These are phyloP conservation scores for Malassezia yamatoensis DNA, from an alignment of 1,284 basidiomycete genomes.

Conservation along the genomic window DNA sequence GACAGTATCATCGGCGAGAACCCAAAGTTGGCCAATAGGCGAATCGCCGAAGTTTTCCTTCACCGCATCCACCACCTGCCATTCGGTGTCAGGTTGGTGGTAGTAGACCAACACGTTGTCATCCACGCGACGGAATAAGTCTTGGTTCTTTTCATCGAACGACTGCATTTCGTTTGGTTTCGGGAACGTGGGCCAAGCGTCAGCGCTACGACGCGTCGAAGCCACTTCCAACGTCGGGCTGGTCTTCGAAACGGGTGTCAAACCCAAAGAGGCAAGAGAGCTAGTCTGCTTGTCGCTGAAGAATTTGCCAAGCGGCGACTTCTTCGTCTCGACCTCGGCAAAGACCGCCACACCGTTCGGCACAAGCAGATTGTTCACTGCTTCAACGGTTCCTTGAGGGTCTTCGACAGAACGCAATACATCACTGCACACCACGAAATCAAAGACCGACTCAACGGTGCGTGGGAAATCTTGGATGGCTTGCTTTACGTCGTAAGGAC, in stretches of 20 bases:
- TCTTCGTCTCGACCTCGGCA: slow-evolving; percentile 7
- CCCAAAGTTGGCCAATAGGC: slow-evolving; percentile 17
- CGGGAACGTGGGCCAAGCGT: slow-evolving; percentile 13
- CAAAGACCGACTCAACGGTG: slow-evolving; percentile 12
- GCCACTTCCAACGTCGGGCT: slow-evolving; percentile 11
- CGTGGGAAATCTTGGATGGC: slow-evolving; percentile 10
- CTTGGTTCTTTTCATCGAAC: neutral
- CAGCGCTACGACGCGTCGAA: neutral
- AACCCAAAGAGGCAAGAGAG: neutral
- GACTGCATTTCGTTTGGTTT: neutral
- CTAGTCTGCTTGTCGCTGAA: neutral
- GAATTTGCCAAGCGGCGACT: slow-evolving; percentile 2
- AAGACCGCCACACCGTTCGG: slow-evolving; percentile 9
- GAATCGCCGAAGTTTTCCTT: slow-evolving; percentile 5
- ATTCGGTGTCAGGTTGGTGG: slow-evolving; percentile 15
- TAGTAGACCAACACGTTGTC: slow-evolving; percentile 14
- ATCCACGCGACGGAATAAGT: neutral
- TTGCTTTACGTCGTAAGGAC: slow-evolving; percentile 15
- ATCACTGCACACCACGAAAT: slow-evolving; percentile 7
- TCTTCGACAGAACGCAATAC: slow-evolving; percentile 4
- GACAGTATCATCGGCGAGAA: slow-evolving; percentile 13
- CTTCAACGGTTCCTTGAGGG: neutral
- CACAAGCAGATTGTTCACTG: slow-evolving; percentile 11
- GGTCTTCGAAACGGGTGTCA: neutral
- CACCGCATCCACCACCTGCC: slow-evolving; percentile 3